Base-by-base conservation (phyloP, 805 yeast genomes). In the Candida stauntonica region DNA sequence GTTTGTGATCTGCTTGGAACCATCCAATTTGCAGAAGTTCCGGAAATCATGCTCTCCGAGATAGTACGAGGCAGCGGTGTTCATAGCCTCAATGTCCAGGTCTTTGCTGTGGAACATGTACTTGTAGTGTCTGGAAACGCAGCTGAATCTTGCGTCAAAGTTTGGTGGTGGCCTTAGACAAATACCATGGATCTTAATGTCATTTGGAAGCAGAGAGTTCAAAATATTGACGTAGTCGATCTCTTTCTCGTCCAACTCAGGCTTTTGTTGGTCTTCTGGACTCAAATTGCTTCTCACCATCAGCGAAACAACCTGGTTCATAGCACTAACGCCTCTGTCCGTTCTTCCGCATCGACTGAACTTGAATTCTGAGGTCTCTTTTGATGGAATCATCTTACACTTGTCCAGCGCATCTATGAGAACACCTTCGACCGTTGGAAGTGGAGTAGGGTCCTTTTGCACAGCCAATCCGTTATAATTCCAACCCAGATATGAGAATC, bases 281-380 rank as follows among this genome's bases (percentile, higher is more conserved):
- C 76, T 55, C 29, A 93, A 61, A 17, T 68, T 66, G 0, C 96
- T 86, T 48, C 99, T 70, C 19, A 91, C 80, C 13, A 68, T 62
- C 27, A 93, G 63, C 1, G 96, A 81, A 5, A 93, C 81, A 3
- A 93, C 98, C 61, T 93, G 99, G 47, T 86, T 85, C 81, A 93
- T 76, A 0, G 99, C 99, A 64, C 96, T 86, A 12, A 91, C 98
- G n/a, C 97, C 98, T 48, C 77, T 78, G 54, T 91, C 98, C 0
- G 98, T 91, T 53, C 98, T 70, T 0, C 98, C 98, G 63, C 98
- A 93, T 46, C 97, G 67, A 48, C 94, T 83, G 58, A 89, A 88
- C 12, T 74, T 70, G 54, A 81, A 85, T 2, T 76, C 79, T 7
- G 64, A 64, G 0, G 87, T 81, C 16, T 75, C 79, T 17, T 72